Conservation (phyloP, 1,139 yeast species). For the Entelexis paramagnoliae region DNA sequence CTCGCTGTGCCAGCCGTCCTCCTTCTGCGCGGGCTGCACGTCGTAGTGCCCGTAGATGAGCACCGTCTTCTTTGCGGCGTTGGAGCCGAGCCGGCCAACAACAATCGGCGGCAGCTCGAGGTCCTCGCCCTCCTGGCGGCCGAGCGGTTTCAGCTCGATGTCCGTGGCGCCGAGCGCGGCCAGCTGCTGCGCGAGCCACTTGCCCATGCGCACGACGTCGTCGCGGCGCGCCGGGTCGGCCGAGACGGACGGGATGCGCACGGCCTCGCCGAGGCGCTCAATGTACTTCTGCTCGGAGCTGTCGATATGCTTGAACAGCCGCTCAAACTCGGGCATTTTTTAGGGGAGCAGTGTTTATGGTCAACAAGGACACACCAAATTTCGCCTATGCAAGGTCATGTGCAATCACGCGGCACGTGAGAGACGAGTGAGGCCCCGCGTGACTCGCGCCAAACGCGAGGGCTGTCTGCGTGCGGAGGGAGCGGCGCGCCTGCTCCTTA, state of each 20-base stretch:
- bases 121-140: conserved; percentile 44
- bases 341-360: background rate
- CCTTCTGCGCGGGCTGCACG: conserved; percentile 88
- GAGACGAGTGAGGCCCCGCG: too few relatives aligned
- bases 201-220: conserved; percentile 72
- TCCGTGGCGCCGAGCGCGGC: conserved; percentile 64
- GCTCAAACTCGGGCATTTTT: conserved; percentile 21
- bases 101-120: conserved; percentile 87
- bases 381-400: conserved; percentile 2
- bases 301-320: conserved; percentile 25
- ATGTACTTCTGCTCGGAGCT: conserved; percentile 31
- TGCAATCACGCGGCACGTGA: background rate
- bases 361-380: background rate
- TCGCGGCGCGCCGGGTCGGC: conserved; percentile 81
- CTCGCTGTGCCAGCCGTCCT: conserved; percentile 93
- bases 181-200: conserved; percentile 63
- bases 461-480: too few relatives aligned
- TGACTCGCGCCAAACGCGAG: too few relatives aligned
- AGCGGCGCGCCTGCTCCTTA: too few relatives aligned
- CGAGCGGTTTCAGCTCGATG: conserved; percentile 70
- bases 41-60: conserved; percentile 94
- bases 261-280: conserved; percentile 53
- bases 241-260: conserved; percentile 90
- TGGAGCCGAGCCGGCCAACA: conserved; percentile 73
- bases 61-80: conserved; percentile 72